These are phyloP conservation scores for Gastrodia elata DNA, from an alignment of 106 monocot genomes.

Conservation along the genomic window DNA sequence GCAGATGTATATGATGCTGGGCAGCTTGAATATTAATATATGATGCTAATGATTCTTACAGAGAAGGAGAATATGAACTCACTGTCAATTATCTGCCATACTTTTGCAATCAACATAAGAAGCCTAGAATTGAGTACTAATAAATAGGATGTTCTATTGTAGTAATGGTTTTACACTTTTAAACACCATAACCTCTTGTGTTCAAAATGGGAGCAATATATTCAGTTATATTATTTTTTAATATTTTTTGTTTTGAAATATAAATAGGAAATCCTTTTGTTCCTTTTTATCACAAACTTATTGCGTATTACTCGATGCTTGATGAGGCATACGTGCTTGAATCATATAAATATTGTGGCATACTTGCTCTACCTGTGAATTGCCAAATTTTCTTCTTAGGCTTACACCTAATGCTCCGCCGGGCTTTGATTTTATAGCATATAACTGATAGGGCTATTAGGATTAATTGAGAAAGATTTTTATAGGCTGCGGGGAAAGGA, in stretches of 20 bases:
- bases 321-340: background rate
- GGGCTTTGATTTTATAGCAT: too few species aligned
- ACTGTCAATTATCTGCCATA: constrained; percentile 37
- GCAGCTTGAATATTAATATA: constrained; percentile 41
- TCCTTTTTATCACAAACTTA: background rate
- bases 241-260: background rate
- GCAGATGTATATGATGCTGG: too few species aligned
- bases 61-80: constrained; percentile 21
- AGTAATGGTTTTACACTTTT: background rate
- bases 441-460: too few species aligned
- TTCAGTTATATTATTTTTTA: background rate
- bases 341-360: too few species aligned
- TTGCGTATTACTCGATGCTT: background rate
- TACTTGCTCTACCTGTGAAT: too few species aligned
- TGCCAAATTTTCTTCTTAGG: too few species aligned
- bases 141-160: background rate
- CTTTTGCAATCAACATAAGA: constrained; percentile 11
- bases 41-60: too few species aligned
- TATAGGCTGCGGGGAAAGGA: too few species aligned
- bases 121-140: background rate
- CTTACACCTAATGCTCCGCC: too few species aligned
- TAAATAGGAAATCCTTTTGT: background rate
- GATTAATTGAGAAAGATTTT: too few species aligned
- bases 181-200: background rate
- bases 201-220: background rate